These are phyloP conservation scores for Claviceps humidiphila DNA, from an alignment of 2,329 filamentous ascomycete species.

Conservation along the genomic window DNA sequence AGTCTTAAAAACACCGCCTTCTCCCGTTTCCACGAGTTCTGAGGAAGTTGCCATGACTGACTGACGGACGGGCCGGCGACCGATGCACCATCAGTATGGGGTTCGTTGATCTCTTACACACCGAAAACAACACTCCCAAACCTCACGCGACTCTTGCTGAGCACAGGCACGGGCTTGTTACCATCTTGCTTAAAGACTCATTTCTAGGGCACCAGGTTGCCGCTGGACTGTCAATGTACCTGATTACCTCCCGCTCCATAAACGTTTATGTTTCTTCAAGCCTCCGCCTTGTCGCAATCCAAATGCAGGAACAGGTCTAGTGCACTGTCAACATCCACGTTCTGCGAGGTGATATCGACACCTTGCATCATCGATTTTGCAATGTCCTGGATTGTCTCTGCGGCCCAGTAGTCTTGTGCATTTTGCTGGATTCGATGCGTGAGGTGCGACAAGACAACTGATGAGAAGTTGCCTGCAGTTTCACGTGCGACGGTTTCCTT, in stretches of 20 bases:
- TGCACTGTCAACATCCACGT: neutral
- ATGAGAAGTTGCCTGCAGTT: neutral
- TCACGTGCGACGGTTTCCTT: neutral
- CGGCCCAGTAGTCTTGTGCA: neutral
- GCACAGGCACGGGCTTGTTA: no score
- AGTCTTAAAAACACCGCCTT: no score
- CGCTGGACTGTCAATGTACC: neutral
- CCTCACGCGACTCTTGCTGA: no score
- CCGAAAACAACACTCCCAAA: no score
- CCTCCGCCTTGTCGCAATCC: neutral
- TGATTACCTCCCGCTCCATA: neutral
- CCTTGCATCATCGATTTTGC: neutral
- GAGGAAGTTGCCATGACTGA: no score
- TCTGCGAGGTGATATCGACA: neutral
- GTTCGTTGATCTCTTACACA: no score
- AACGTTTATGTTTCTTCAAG: neutral
- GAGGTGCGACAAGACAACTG: neutral
- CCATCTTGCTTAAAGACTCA: neutral
- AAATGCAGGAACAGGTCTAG: neutral
- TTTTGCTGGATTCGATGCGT: neutral
- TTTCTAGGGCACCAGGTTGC: neutral
- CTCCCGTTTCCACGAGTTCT: no score
- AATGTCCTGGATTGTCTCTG: neutral
- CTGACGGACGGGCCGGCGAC: no score
- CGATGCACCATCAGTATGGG: no score